Evolutionary conservation across 1,284 basidiomycete genomes (phyloP).

Genomic region (Ganoderma multipileum): DNA sequence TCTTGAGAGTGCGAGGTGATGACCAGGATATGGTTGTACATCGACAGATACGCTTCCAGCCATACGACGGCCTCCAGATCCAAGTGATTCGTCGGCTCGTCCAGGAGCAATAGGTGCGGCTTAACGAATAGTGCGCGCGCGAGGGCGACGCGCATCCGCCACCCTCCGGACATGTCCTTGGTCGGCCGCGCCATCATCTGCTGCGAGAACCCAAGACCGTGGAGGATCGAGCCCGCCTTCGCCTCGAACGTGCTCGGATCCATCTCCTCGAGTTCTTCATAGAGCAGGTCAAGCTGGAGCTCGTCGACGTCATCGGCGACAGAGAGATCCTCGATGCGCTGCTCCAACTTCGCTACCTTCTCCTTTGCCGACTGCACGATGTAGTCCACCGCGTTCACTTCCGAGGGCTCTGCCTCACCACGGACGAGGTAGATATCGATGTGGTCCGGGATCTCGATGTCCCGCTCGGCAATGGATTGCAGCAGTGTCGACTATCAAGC

Average conservation of each 20-base stretch:
- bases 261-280: conserved; percentile 97
- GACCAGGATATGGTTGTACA: conserved; percentile 98
- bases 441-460: conserved; percentile 94
- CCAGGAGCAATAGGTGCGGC: conserved; percentile 92
- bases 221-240: conserved; percentile 95
- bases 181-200: conserved; percentile 97
- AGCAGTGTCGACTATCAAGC: conserved; percentile 48
- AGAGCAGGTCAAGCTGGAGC: conserved; percentile 82
- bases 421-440: conserved; percentile 98
- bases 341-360: conserved; percentile 96
- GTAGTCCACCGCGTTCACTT: conserved; percentile 95
- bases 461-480: conserved; percentile 85
- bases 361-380: conserved; percentile 92
- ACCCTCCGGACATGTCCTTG: conserved; percentile 98
- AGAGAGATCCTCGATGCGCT: conserved; percentile 94
- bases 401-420: conserved; percentile 97
- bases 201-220: conserved; percentile 93
- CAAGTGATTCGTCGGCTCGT: conserved; percentile 90
- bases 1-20: conserved; percentile 97
- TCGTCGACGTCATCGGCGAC: conserved; percentile 92
- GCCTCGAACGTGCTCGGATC: conserved; percentile 96
- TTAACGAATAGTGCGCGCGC: conserved; percentile 97
- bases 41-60: conserved; percentile 97
- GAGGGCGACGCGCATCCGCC: conserved; percentile 98
- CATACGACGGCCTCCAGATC: conserved; percentile 95